A percentile compares a stretch with the other conserved stretches of the same genome.
phyloP scores from a whole-genome alignment of 495 filamentous ascomycete species.

The Choiromyces venosus region DNA sequence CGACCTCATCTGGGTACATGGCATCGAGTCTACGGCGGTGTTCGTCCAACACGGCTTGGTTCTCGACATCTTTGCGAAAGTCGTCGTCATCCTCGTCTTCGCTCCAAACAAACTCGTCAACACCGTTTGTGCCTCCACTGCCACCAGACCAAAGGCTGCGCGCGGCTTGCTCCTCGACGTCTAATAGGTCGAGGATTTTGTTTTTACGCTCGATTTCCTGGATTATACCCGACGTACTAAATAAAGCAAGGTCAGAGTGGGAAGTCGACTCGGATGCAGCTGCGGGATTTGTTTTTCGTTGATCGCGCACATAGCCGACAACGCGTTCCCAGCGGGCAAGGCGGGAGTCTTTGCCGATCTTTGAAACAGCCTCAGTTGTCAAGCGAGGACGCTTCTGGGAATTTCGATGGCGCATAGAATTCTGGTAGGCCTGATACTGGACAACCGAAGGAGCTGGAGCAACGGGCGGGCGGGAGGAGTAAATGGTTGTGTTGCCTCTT shows the following conservation, averaged over 20 bases:
- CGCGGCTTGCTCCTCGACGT: slow-evolving; percentile 33
- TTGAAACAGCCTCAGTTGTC: slow-evolving; percentile 35
- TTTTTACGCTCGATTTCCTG: slow-evolving; percentile 38
- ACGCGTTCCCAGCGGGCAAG: slow-evolving; percentile 42
- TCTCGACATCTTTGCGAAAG: slow-evolving; percentile 23
- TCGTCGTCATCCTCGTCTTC: slow-evolving; percentile 42
- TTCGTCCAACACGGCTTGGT: slow-evolving; percentile 29
- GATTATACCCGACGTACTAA: slow-evolving; percentile 19
- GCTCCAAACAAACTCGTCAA: slow-evolving; percentile 43
- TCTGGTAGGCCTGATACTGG: slow-evolving; percentile 15
- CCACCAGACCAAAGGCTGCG: slow-evolving; percentile 39
- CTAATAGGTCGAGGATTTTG: slow-evolving; percentile 28
- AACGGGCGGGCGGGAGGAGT: slow-evolving; percentile 34
- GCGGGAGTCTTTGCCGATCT: slow-evolving; percentile 38
- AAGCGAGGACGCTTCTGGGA: slow-evolving; percentile 30
- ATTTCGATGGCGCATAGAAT: slow-evolving; percentile 21
- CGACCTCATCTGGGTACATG: slow-evolving; percentile 24
- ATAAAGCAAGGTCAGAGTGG: not conserved
- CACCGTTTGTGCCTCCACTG: slow-evolving; percentile 41
- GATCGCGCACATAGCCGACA: slow-evolving; percentile 38
- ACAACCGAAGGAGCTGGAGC: not conserved
- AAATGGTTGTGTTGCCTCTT: slow-evolving; percentile 38
- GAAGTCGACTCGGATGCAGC: slow-evolving; percentile 9
- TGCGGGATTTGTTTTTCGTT: slow-evolving; percentile 23
- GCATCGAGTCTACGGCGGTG: slow-evolving; percentile 27